A percentile compares a stretch with the other conserved stretches of the same genome.
These are phyloP conservation scores for Pisolithus marmoratus DNA, from an alignment of 768 basidiomycete genomes.

Conservation along the genomic window DNA sequence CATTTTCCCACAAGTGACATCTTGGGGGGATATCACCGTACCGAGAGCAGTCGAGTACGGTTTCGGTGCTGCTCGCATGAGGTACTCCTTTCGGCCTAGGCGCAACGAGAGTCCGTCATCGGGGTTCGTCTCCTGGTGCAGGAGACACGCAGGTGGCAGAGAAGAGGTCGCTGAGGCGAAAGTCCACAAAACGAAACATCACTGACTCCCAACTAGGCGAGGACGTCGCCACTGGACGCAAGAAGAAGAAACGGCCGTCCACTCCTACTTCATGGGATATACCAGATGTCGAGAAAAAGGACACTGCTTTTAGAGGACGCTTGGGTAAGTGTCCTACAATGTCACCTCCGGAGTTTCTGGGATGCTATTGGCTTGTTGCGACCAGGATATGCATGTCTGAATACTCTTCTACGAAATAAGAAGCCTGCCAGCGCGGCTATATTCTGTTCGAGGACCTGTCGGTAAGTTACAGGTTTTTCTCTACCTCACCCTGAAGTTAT, in stretches of 20 bases:
- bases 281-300: conserved; percentile 60
- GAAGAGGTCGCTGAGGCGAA: too few species aligned
- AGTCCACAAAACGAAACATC: too few species aligned
- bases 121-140: too few species aligned
- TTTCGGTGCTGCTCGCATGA: too few species aligned
- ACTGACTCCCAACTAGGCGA: too few species aligned
- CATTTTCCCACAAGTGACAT: too few species aligned
- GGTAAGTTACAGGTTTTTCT: conserved; percentile 29
- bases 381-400: conserved; percentile 75
- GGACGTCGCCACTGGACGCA: too few species aligned
- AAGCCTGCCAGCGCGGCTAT: conserved; percentile 61
- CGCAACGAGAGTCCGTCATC: too few species aligned
- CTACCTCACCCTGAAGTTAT: neutral
- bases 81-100: too few species aligned
- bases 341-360: neutral
- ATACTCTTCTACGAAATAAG: conserved; percentile 69
- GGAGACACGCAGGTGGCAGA: too few species aligned
- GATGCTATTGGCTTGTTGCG: conserved; percentile 2
- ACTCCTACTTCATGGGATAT: conserved; percentile 53
- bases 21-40: too few species aligned
- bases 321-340: conserved; percentile 33
- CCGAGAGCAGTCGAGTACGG: too few species aligned
- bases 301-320: conserved; percentile 65
- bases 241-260: conserved; percentile 26
- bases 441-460: conserved; percentile 72